These are phyloP conservation scores for Brassica nigra DNA, from an alignment of 345 rosid species.

Conservation along the genomic window DNA sequence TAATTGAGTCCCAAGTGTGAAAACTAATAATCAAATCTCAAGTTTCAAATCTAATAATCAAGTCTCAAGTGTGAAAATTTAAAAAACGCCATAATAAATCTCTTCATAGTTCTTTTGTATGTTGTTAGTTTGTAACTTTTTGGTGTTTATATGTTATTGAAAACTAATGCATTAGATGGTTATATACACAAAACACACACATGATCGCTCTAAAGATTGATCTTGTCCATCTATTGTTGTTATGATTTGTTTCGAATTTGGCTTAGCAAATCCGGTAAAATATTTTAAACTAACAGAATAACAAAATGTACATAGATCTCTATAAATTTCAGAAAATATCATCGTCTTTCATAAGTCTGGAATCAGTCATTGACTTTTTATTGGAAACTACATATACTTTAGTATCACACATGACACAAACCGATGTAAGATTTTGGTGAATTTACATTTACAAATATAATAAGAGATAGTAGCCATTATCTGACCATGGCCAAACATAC, in stretches of 20 bases:
- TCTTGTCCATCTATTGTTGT: not conserved
- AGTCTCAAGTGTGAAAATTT: not conserved
- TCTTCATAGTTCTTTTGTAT: slow-evolving; percentile 1
- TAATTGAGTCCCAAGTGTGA: slow-evolving; percentile 4
- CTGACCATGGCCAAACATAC: slow-evolving; percentile 6
- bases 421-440: not conserved
- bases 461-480: not conserved
- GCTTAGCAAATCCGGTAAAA: not conserved
- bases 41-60: not conserved
- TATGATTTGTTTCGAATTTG: slow-evolving; percentile 7
- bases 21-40: not conserved
- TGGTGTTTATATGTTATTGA: not conserved
- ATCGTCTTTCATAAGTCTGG: not conserved
- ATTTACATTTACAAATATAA: not conserved
- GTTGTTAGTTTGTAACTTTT: not conserved
- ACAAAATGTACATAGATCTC: not conserved
- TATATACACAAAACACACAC: not conserved
- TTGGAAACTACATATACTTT: not conserved
- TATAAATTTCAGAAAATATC: not conserved
- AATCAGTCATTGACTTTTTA: not conserved
- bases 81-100: slow-evolving; percentile 4
- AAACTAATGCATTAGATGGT: not conserved
- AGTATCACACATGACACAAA: not conserved
- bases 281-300: not conserved
- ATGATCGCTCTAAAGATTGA: not conserved